phyloP scores from a whole-genome alignment of 1,284 basidiomycete species.

The Austroboletus novae-zelandiae region DNA sequence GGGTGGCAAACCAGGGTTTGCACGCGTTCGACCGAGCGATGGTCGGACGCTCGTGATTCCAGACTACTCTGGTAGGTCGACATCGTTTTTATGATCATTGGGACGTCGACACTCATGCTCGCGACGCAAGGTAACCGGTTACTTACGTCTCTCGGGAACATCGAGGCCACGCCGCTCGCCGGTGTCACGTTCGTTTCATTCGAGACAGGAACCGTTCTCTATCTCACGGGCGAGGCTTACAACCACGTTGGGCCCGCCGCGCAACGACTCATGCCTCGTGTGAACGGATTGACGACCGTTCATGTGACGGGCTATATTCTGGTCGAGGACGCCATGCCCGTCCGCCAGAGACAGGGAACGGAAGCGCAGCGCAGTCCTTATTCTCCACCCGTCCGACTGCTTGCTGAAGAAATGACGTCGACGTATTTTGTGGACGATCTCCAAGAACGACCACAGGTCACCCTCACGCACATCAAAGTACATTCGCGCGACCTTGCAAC shows the following conservation, averaged over 20 bases:
- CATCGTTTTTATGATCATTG: too few species aligned
- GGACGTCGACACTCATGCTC: not conserved
- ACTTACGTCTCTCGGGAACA: constrained; percentile 62
- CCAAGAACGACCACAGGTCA: constrained; percentile 27
- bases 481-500: constrained; percentile 52
- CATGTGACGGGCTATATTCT: constrained; percentile 50
- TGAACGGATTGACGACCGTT: constrained; percentile 49
- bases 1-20: constrained; percentile 58
- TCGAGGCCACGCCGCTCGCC: constrained; percentile 54
- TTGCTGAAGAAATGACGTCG: constrained; percentile 45
- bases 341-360: constrained; percentile 43
- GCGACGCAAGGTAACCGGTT: constrained; percentile 51
- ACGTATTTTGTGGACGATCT: constrained; percentile 26
- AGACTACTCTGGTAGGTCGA: constrained; percentile 53
- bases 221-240: constrained; percentile 56
- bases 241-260: constrained; percentile 51
- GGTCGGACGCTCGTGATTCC: constrained; percentile 56
- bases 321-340: constrained; percentile 54
- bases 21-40: constrained; percentile 54
- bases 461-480: constrained; percentile 38
- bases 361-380: constrained; percentile 47
- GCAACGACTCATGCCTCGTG: constrained; percentile 53
- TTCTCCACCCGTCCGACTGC: constrained; percentile 54
- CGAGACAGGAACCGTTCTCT: constrained; percentile 53
- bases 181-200: constrained; percentile 57